Conservation (phyloP, 2,329 filamentous ascomycete species). For the Shiraia sp. region DNA sequence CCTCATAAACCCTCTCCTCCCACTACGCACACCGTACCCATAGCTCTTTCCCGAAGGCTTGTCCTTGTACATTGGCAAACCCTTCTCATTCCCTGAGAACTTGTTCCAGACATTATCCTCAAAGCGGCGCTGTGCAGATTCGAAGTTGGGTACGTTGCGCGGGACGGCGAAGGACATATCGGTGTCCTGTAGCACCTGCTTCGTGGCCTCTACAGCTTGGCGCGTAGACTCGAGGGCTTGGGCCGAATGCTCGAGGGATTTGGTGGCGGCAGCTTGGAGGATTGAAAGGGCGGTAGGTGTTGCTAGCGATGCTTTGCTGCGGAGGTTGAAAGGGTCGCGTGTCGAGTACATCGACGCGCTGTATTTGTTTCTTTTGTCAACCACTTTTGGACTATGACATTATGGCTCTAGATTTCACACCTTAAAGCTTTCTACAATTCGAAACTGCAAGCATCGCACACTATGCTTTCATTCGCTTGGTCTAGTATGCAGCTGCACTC, state of each 20-base stretch:
- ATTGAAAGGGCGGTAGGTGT: constrained; percentile 34
- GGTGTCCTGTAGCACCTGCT: constrained; percentile 34
- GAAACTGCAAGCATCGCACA: too few relatives aligned
- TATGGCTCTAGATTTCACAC: neutral
- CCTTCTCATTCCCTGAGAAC: constrained; percentile 64
- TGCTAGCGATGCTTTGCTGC: constrained; percentile 35
- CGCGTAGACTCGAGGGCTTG: constrained; percentile 32
- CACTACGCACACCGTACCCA: constrained; percentile 56
- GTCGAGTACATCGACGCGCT: constrained; percentile 46
- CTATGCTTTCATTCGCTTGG: neutral
- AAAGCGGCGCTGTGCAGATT: constrained; percentile 45
- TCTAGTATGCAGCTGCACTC: constrained; percentile 1
- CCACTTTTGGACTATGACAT: neutral
- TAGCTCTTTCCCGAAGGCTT: constrained; percentile 78
- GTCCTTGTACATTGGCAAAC: constrained; percentile 97
- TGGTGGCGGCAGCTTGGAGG: constrained; percentile 37
- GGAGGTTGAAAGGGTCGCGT: constrained; percentile 52
- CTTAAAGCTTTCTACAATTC: too few relatives aligned
- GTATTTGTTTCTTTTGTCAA: constrained; percentile 2
- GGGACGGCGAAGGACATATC: constrained; percentile 51
- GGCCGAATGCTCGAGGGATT: constrained; percentile 15
- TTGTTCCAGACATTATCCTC: constrained; percentile 49
- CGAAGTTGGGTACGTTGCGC: constrained; percentile 48
- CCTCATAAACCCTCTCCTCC: constrained; percentile 56
- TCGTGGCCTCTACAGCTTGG: constrained; percentile 39